Percentiles rank a stretch among this genome's conserved stretches.
phyloP scores from a whole-genome alignment of 1,139 yeast genomes.

The Kluyveromyces sp. region DNA sequence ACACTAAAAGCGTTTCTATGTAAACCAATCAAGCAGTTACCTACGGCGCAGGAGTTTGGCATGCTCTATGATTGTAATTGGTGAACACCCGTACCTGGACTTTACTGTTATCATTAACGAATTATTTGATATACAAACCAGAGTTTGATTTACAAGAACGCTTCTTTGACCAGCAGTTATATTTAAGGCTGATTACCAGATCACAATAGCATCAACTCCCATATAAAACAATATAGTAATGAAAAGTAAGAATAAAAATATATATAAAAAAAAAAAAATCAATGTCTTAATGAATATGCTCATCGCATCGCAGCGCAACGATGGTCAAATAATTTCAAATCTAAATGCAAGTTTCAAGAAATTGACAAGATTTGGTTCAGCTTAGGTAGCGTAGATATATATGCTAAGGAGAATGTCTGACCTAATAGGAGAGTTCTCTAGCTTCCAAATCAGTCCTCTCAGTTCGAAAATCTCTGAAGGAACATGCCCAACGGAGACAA shows the following conservation, averaged over 20 bases:
- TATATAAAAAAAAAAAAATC: background rate
- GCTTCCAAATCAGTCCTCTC: background rate
- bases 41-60: conserved; percentile 72
- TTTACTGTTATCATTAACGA: conserved; percentile 84
- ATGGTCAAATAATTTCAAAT: background rate
- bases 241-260: background rate
- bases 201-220: background rate
- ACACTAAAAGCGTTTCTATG: conserved; percentile 63
- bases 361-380: background rate
- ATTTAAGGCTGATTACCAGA: background rate
- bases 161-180: conserved; percentile 37
- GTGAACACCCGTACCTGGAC: conserved; percentile 45
- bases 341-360: background rate
- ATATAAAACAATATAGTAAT: too few relatives aligned
- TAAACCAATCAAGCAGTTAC: conserved; percentile 78
- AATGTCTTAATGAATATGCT: background rate
- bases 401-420: conserved; percentile 1
- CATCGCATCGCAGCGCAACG: background rate
- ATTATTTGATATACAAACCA: conserved; percentile 43
- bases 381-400: background rate
- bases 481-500: conserved; percentile 33
- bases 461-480: background rate
- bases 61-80: conserved; percentile 82
- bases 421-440: background rate
- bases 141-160: conserved; percentile 82